Base-by-base conservation (phyloP, 2,329 filamentous ascomycete genomes). In the Colletotrichum sp. region DNA sequence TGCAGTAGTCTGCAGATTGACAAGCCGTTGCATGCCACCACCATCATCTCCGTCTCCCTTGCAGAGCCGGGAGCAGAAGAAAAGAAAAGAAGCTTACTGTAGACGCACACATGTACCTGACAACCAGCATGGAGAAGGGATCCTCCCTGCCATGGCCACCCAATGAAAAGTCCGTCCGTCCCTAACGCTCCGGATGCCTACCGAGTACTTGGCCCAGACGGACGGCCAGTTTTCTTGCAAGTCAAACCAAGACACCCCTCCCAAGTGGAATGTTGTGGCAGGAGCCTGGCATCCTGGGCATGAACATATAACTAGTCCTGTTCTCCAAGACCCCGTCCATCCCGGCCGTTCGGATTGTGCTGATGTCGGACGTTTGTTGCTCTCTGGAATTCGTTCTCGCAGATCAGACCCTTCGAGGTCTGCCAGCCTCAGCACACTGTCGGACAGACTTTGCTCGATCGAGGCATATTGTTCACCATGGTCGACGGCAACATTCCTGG, bases 401-500 rank as follows among this genome's bases (percentile, higher is more conserved):
- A 28, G 5, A 30, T 28, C 63, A 24, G 67, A 34, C 67, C 66
- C 34, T 30, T 69, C 28, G 61, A 34, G 26, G 60, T 55, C 34
- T 28, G 26, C 15, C n/a, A 36, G 55, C 26, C 61, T 63, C 55
- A 36, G 24, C 32, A 24, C 36, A n/a, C 18, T 24, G 28, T 28
- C 64, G 67, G 16, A 28, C 34, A 36, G 16, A 15, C 26, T 18
- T 24, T 39, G 10, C 18, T 30, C 21, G 32, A 48, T 26, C 32
- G 48, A 52, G 26, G 26, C 60, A 24, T 12, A 21, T n/a, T 21
- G 13, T 34, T 67, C 70, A 66, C 59, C 36, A 82, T 82, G 80
- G 79, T 78, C 28, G 80, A 80, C 36, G 82, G 81, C 32, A 83
- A 82, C 73, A 76, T 79, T 32, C 77, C 81, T 15, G 81, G 80